These are phyloP conservation scores for Furcasterigmium furcatum DNA, from an alignment of 2,329 filamentous ascomycete genomes.

Conservation along the genomic window DNA sequence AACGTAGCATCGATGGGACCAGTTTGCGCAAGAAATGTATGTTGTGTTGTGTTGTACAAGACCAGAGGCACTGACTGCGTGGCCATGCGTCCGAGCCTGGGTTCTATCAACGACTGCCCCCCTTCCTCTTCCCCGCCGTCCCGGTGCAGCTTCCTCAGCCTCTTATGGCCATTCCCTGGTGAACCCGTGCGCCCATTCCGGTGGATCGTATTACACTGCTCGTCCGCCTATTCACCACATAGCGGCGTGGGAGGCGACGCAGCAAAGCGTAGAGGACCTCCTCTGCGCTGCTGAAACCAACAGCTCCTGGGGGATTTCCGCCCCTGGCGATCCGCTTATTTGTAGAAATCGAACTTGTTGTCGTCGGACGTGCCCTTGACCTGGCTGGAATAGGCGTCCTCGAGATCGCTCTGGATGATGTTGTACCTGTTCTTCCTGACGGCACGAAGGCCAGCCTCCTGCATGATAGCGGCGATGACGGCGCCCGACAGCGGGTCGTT, in stretches of 20 bases:
- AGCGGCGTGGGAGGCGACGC: no score
- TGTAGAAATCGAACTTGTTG: slow-evolving; percentile 90
- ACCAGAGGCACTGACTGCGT: background rate
- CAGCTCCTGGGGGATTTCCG: no score
- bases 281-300: no score
- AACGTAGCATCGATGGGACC: slow-evolving; percentile 5
- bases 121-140: background rate
- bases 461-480: slow-evolving; percentile 98
- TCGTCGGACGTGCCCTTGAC: slow-evolving; percentile 74
- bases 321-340: slow-evolving; percentile 41
- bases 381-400: slow-evolving; percentile 95
- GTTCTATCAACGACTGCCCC: background rate
- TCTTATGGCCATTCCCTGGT: background rate
- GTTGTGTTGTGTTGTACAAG: slow-evolving; percentile 12
- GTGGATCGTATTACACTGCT: background rate
- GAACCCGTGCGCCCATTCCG: background rate
- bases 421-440: slow-evolving; percentile 99
- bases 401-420: slow-evolving; percentile 94
- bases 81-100: background rate
- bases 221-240: background rate
- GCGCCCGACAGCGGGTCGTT: slow-evolving; percentile 95
- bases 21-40: no score
- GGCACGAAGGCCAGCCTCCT: slow-evolving; percentile 90
- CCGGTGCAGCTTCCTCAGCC: background rate
- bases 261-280: no score